phyloP scores from a whole-genome alignment of 495 filamentous ascomycete genomes.

The Aspergillus taichungensis region DNA sequence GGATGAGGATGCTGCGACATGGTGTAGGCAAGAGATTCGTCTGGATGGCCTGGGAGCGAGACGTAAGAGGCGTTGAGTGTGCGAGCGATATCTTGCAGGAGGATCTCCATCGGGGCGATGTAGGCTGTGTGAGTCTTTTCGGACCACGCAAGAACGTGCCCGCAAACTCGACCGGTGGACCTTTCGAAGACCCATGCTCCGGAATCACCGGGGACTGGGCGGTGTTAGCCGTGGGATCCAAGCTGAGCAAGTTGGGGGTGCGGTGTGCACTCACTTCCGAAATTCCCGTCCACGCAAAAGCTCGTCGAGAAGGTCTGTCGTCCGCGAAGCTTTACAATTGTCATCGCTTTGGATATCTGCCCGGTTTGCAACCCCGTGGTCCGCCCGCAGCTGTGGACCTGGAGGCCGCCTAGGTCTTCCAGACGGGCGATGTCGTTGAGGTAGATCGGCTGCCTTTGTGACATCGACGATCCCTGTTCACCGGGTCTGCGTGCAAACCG shows the following conservation, averaged over 20 bases:
- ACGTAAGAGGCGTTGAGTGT: conserved; percentile 47
- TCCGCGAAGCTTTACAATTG: conserved; percentile 72
- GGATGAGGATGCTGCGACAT: conserved; percentile 12
- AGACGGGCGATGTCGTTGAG: conserved; percentile 36
- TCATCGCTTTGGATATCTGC: conserved; percentile 63
- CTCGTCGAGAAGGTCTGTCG: conserved; percentile 71
- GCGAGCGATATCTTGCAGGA: conserved; percentile 74
- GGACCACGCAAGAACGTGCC: conserved; percentile 84
- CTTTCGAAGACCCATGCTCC: conserved; percentile 92
- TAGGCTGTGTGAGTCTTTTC: conserved; percentile 67
- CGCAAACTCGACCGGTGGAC: conserved; percentile 67
- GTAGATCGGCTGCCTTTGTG: conserved; percentile 26
- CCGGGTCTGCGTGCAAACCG: conserved; percentile 8
- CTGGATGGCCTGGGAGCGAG: conserved; percentile 28
- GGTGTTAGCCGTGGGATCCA: background rate
- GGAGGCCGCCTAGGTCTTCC: conserved; percentile 55
- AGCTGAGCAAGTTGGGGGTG: conserved; percentile 2
- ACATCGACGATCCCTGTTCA: background rate
- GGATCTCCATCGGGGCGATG: conserved; percentile 88
- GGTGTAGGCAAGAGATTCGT: conserved; percentile 19
- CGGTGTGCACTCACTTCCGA: conserved; percentile 45
- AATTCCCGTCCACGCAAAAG: conserved; percentile 67
- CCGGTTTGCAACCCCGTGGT: conserved; percentile 79
- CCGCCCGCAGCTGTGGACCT: conserved; percentile 85
- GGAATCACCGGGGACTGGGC: conserved; percentile 71